A percentile compares a stretch with the other conserved stretches of the same genome.
These are phyloP conservation scores for Candida tunisiensis DNA, from an alignment of 1,139 yeast species.

Conservation along the genomic window DNA sequence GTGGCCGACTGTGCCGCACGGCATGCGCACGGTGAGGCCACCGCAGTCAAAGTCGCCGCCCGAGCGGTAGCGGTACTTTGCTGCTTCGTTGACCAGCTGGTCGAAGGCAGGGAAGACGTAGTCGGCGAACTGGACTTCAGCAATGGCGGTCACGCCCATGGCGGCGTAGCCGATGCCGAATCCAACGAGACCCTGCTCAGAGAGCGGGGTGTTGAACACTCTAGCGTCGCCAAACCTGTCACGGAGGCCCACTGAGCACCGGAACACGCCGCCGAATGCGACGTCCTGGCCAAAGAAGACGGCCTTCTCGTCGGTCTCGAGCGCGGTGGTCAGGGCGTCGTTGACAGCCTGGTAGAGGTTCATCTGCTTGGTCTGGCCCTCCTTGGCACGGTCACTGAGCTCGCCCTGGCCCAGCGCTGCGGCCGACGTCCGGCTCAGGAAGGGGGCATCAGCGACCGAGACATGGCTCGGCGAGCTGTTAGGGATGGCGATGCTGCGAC, in stretches of 20 bases:
- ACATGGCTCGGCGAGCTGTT: conserved; percentile 3
- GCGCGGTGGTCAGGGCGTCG: conserved; percentile 18
- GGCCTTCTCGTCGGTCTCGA: conserved; percentile 20
- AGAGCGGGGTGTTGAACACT: conserved; percentile 21
- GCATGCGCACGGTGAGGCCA: conserved; percentile 21
- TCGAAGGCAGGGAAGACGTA: conserved; percentile 23
- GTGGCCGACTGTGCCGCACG: conserved; percentile 21
- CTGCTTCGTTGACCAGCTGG: conserved; percentile 22
- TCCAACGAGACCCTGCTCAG: conserved; percentile 21
- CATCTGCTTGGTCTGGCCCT: conserved; percentile 12
- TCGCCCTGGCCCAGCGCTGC: conserved; percentile 9
- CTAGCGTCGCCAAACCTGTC: conserved; percentile 19
- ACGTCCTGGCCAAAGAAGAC: conserved; percentile 21
- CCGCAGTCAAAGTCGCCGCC: conserved; percentile 15
- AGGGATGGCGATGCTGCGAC: too few species aligned
- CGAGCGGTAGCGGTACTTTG: conserved; percentile 19
- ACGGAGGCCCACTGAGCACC: conserved; percentile 22
- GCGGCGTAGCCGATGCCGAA: conserved; percentile 22
- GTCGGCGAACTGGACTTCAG: conserved; percentile 22
- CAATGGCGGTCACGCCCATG: conserved; percentile 20
- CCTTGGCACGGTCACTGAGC: conserved; percentile 5
- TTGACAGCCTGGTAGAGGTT: conserved; percentile 19
- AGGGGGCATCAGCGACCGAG: conserved; percentile 12
- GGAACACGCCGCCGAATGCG: conserved; percentile 23
- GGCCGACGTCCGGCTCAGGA: conserved; percentile 9